These are phyloP conservation scores for Ilex paraguariensis DNA, from an alignment of 305 asterid genomes.

Conservation along the genomic window DNA sequence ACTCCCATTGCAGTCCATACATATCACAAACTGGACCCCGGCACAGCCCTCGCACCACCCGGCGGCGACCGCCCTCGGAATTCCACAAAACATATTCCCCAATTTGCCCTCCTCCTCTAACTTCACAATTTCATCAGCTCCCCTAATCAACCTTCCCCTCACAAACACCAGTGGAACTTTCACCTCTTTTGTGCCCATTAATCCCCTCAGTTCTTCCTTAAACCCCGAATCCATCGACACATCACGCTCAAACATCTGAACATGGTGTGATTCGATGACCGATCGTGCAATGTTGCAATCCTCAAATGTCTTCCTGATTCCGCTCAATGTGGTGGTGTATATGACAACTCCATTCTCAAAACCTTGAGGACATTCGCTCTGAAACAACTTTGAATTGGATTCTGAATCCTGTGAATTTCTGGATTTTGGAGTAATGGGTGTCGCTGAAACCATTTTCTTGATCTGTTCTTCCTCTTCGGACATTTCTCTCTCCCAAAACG, in stretches of 20 bases:
- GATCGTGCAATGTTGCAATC: conserved; percentile 67
- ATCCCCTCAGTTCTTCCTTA: conserved; percentile 60
- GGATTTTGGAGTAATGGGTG: conserved; percentile 14
- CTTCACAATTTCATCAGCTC: conserved; percentile 67
- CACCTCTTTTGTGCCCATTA: conserved; percentile 54
- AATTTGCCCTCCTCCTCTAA: conserved; percentile 81
- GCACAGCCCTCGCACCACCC: conserved; percentile 49
- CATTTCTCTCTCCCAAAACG: conserved; percentile 38
- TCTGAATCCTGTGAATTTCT: conserved; percentile 14
- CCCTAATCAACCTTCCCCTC: conserved; percentile 80
- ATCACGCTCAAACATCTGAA: conserved; percentile 54
- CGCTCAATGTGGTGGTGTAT: conserved; percentile 78
- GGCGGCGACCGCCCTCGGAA: conserved; percentile 36
- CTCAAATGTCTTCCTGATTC: conserved; percentile 84
- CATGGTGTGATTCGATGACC: conserved; percentile 52
- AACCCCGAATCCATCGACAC: conserved; percentile 75
- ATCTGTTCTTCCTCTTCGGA: conserved; percentile 49
- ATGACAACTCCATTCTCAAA: conserved; percentile 52
- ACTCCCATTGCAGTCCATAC: conserved; percentile 72
- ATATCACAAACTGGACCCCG: conserved; percentile 73
- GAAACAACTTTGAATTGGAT: conserved; percentile 34
- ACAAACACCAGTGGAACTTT: conserved; percentile 76
- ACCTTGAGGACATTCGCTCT: conserved; percentile 55
- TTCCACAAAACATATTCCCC: conserved; percentile 46
- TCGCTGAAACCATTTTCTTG: conserved; percentile 36